Percentiles rank a stretch among this genome's conserved stretches.
Conservation (phyloP, 1,284 basidiomycete genomes). For the Amylostereum chailletii region DNA sequence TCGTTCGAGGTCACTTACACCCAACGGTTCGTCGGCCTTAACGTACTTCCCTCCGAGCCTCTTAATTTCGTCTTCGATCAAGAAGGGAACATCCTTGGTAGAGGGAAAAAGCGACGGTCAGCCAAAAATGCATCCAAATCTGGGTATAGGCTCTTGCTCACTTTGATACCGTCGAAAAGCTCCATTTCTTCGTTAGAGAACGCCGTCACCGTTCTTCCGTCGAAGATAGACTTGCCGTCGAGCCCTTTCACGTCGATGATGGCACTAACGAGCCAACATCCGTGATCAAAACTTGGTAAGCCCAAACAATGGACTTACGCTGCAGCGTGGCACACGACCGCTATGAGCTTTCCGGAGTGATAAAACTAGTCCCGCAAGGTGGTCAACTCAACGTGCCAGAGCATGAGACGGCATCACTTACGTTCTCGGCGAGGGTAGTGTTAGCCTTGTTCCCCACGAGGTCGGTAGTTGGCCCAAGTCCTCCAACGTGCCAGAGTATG, state of each 20-base stretch:
- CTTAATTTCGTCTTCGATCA: slow-evolving; percentile 49
- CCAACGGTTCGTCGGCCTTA: slow-evolving; percentile 41
- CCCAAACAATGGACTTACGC: slow-evolving; percentile 18
- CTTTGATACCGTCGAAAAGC: slow-evolving; percentile 17
- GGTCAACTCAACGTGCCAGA: too few relatives aligned
- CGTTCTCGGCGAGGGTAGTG: slow-evolving; percentile 33
- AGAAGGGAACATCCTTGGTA: slow-evolving; percentile 43
- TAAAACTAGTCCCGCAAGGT: slow-evolving; percentile 35
- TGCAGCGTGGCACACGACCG: slow-evolving; percentile 61
- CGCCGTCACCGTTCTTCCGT: slow-evolving; percentile 44
- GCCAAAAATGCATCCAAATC: not conserved
- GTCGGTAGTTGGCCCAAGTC: slow-evolving; percentile 57
- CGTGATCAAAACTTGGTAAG: not conserved
- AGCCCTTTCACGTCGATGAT: slow-evolving; percentile 40
- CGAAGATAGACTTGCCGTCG: slow-evolving; percentile 45
- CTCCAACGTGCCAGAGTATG: too few relatives aligned
- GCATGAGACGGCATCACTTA: too few relatives aligned
- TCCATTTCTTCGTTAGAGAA: slow-evolving; percentile 65
- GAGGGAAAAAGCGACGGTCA: not conserved
- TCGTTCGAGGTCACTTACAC: slow-evolving; percentile 22
- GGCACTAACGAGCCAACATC: slow-evolving; percentile 16
- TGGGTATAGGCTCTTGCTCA: slow-evolving; percentile 27
- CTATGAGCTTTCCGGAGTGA: slow-evolving; percentile 36
- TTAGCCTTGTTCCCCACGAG: slow-evolving; percentile 42
- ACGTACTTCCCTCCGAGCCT: slow-evolving; percentile 52